phyloP scores from a whole-genome alignment of 768 basidiomycete species.

The Psilocybe subaeruginosa region DNA sequence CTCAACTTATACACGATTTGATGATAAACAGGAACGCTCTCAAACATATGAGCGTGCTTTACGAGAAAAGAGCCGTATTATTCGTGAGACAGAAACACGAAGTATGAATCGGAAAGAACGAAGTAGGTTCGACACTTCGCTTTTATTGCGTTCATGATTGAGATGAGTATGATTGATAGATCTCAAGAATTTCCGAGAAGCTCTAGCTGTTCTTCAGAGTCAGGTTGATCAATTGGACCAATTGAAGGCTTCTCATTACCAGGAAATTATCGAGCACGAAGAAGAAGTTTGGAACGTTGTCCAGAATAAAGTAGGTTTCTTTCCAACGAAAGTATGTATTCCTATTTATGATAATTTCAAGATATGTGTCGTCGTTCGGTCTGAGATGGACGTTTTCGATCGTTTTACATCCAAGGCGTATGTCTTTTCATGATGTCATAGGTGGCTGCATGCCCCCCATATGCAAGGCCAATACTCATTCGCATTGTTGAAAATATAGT shows the following conservation, averaged over 20 bases:
- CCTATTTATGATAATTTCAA: slow-evolving; percentile 28
- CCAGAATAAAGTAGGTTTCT: slow-evolving; percentile 69
- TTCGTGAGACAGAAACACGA: slow-evolving; percentile 82
- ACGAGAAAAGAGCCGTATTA: slow-evolving; percentile 81
- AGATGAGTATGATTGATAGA: slow-evolving; percentile 45
- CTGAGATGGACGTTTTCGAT: slow-evolving; percentile 92
- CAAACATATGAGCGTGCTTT: slow-evolving; percentile 81
- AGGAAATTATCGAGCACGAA: slow-evolving; percentile 89
- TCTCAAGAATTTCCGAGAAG: slow-evolving; percentile 86
- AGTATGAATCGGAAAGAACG: slow-evolving; percentile 86
- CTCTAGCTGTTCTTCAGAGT: slow-evolving; percentile 76
- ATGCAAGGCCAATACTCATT: slow-evolving; percentile 8
- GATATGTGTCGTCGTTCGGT: slow-evolving; percentile 84
- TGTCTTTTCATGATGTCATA: slow-evolving; percentile 35
- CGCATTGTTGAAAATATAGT: slow-evolving; percentile 34
- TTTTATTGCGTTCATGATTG: neutral
- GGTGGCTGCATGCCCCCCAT: neutral
- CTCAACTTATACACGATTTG: neutral
- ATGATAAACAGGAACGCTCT: slow-evolving; percentile 71
- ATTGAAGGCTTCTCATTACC: slow-evolving; percentile 83
- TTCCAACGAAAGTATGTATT: neutral
- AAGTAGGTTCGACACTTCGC: slow-evolving; percentile 51
- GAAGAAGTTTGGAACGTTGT: slow-evolving; percentile 96
- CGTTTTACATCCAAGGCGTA: slow-evolving; percentile 85
- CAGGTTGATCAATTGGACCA: slow-evolving; percentile 93